Conservation (phyloP, 2,329 filamentous ascomycete genomes). For the Pseudocercospora pini-densiflorae region DNA sequence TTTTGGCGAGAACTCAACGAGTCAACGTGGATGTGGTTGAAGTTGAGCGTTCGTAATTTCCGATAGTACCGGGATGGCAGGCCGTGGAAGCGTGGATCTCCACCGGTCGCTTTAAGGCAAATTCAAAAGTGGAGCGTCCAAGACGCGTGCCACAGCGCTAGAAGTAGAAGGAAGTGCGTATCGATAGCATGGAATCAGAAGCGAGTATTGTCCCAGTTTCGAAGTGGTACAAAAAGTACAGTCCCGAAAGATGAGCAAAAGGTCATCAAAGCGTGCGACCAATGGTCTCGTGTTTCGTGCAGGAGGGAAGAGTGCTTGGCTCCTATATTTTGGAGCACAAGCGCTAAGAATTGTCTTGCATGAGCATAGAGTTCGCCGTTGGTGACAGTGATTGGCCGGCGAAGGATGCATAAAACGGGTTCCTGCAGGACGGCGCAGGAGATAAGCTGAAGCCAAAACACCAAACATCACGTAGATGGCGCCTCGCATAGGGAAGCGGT, state of each 20-base stretch:
- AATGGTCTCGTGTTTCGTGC: background rate
- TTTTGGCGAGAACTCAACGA: background rate
- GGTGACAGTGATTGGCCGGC: constrained; percentile 10
- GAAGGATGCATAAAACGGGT: constrained; percentile 6
- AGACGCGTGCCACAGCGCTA: background rate
- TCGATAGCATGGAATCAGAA: background rate
- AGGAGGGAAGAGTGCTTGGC: background rate
- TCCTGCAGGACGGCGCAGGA: constrained; percentile 19
- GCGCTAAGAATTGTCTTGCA: constrained; percentile 19
- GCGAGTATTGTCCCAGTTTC: background rate
- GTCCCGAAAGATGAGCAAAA: background rate
- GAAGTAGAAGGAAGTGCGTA: background rate
- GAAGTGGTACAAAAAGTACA: background rate
- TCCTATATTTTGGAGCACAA: constrained; percentile 10
- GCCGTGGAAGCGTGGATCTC: background rate
- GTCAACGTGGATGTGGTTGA: constrained; percentile 5
- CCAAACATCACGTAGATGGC: background rate
- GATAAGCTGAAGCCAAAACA: constrained; percentile 3
- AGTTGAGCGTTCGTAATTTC: background rate
- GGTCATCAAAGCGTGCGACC: background rate
- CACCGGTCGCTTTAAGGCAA: background rate
- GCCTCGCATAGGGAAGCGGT: constrained; percentile 5
- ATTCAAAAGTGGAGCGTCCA: background rate
- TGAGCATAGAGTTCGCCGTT: constrained; percentile 7
- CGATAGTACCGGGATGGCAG: background rate